Base-by-base conservation (phyloP, 2,329 filamentous ascomycete genomes). In the Arthrinium puccinioides region DNA sequence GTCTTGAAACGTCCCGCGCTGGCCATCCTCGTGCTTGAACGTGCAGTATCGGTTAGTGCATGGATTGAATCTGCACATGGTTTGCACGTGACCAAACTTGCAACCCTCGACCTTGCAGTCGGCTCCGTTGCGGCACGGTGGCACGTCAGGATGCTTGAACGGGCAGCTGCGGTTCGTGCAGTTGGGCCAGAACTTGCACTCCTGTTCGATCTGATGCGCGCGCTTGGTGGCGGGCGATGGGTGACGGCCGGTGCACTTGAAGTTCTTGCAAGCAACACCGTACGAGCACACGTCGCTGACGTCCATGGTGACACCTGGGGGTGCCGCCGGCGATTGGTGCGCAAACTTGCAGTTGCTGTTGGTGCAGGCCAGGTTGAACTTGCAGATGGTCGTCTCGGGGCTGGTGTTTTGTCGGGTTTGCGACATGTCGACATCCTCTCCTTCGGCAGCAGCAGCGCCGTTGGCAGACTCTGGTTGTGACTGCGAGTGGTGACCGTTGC, bases 221-320 rank as follows among this genome's bases (percentile, higher is more conserved):
- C 76, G 66, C 57, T 80, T 86, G 49, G 84, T 76, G 6, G 90
- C 88, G 2, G 92, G 92, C 6, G 89, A 96, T 3, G 92, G 92
- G 60, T 98, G 92, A 41, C 87, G 85, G 21, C 76, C 89, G 8
- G 84, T 85, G 56, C 92, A 98, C 66, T 97, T 97, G 53, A 79
- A 75, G 70, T 97, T 98, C 66, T 92, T 94, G 77, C 92, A 98
- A 8, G 88, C 88, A 3, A 80, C 87, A 15, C 88, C 90, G 51
- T 85, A 97, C 14, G 75, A 75, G 66, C 92, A 98, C 14, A 74
- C 70, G 52, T 94, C 87, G 41, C 72, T 76, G 48, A 89, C 72
- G 58, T 97, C 92, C 40, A 97, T 71, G 0, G 80, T 73, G 3
- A 75, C 76, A 20, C 84, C 85, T 3, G 83, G 82, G 4, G 87